phyloP scores from a whole-genome alignment of 257 asterid genomes.

The Linderniella brevidens region DNA sequence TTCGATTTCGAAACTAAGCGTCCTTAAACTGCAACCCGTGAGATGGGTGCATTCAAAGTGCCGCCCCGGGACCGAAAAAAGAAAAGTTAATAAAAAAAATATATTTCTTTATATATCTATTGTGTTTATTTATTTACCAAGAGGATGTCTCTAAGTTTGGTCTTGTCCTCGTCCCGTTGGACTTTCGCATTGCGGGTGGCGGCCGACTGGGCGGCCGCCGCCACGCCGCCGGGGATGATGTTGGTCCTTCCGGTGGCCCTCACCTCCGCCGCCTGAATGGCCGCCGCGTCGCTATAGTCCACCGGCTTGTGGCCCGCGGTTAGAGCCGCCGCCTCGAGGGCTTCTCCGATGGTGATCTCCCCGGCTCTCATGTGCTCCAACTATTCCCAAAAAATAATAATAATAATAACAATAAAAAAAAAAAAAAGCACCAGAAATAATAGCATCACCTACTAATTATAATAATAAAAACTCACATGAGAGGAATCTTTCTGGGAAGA shows the following conservation, averaged over 20 bases:
- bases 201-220: constrained; percentile 95
- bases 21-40: no score
- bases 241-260: constrained; percentile 92
- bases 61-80: no score
- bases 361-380: constrained; percentile 7
- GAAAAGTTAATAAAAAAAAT: no score
- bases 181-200: constrained; percentile 86
- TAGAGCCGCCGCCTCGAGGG: constrained; percentile 82
- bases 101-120: no score
- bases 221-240: constrained; percentile 91
- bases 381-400: no score
- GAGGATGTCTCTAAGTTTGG: constrained; percentile 63
- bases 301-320: constrained; percentile 82
- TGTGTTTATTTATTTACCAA: constrained; percentile 28
- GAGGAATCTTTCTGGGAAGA: no score
- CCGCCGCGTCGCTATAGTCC: constrained; percentile 91
- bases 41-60: no score
- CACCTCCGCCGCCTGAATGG: constrained; percentile 96
- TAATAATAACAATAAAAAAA: no score
- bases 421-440: no score
- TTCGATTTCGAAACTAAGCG: no score
- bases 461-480: no score
- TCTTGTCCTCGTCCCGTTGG: constrained; percentile 73
- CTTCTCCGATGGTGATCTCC: constrained; percentile 84
- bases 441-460: no score